A percentile compares a stretch with the other conserved stretches of the same genome.
These are phyloP conservation scores for Malbranchea cinnamomea DNA, from an alignment of 2,329 filamentous ascomycete species.

Conservation along the genomic window DNA sequence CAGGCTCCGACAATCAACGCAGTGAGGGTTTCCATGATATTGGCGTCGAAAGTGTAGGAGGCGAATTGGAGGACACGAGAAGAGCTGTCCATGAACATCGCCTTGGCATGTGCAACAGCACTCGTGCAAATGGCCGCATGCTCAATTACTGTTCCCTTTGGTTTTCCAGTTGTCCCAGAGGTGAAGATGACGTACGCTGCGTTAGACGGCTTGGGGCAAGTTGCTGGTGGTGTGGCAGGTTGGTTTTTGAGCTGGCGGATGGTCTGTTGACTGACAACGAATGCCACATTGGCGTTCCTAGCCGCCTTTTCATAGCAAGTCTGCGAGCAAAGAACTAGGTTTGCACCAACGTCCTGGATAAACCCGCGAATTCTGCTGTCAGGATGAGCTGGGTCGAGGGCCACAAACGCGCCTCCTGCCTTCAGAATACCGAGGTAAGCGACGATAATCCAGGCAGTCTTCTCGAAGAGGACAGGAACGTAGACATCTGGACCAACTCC, in stretches of 20 bases:
- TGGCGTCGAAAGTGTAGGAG: conserved; percentile 41
- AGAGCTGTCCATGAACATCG: conserved; percentile 34
- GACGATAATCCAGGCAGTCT: conserved; percentile 29
- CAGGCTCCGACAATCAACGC: conserved; percentile 43
- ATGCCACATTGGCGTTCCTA: conserved; percentile 15
- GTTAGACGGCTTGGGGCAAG: conserved; percentile 13
- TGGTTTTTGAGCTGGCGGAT: conserved; percentile 16
- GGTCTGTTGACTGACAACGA: conserved; percentile 16
- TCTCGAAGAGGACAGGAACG: conserved; percentile 29
- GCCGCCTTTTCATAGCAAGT: conserved; percentile 17
- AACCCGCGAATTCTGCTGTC: conserved; percentile 21
- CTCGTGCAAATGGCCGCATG: conserved; percentile 44
- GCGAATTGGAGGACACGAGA: conserved; percentile 47
- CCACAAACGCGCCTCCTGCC: conserved; percentile 28
- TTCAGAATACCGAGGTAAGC: conserved; percentile 28
- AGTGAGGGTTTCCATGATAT: conserved; percentile 39
- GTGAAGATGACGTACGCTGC: conserved; percentile 48
- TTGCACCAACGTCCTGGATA: conserved; percentile 21
- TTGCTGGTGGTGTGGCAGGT: conserved; percentile 9
- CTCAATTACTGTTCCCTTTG: conserved; percentile 47
- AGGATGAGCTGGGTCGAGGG: conserved; percentile 27
- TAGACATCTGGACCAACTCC: conserved; percentile 26
- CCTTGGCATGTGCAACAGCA: conserved; percentile 36
- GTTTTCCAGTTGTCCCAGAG: conserved; percentile 40
- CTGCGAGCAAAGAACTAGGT: conserved; percentile 21